Conservation (phyloP, 768 basidiomycete species). For the Agaricus subrufescens region DNA sequence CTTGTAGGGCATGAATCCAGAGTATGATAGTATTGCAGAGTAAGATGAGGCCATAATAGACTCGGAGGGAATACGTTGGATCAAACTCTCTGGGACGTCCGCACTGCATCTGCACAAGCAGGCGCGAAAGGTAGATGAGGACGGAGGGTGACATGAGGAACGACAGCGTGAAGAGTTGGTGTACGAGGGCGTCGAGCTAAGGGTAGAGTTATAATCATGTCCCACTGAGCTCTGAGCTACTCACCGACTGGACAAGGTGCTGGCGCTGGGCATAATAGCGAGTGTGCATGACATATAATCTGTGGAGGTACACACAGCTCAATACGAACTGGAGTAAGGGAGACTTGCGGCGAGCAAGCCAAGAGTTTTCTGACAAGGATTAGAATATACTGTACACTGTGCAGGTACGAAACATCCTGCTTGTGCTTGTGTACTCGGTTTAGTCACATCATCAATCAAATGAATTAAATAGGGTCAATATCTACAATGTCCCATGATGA, state of each 20-base stretch:
- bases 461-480: not conserved
- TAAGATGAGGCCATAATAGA: constrained; percentile 58
- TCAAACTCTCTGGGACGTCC: constrained; percentile 66
- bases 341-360: not conserved
- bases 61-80: constrained; percentile 58
- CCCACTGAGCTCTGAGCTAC: constrained; percentile 16
- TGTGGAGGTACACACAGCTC: not conserved
- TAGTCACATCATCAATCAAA: constrained; percentile 1
- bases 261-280: constrained; percentile 63
- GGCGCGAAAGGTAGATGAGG: constrained; percentile 47
- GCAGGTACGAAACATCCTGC: constrained; percentile 4
- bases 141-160: constrained; percentile 74
- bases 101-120: constrained; percentile 61
- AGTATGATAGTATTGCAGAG: constrained; percentile 55
- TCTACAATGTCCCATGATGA: not conserved
- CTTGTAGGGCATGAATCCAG: constrained; percentile 54
- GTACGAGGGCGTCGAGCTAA: constrained; percentile 67
- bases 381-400: not conserved
- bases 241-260: constrained; percentile 65
- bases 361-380: not conserved
- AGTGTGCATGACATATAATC: constrained; percentile 50
- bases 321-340: not conserved
- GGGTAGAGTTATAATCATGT: constrained; percentile 11
- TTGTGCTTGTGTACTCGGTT: constrained; percentile 8
- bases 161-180: constrained; percentile 70